These are phyloP conservation scores for Naegleria gruberi DNA, from an alignment of 208 protist genomes.

Conservation along the genomic window DNA sequence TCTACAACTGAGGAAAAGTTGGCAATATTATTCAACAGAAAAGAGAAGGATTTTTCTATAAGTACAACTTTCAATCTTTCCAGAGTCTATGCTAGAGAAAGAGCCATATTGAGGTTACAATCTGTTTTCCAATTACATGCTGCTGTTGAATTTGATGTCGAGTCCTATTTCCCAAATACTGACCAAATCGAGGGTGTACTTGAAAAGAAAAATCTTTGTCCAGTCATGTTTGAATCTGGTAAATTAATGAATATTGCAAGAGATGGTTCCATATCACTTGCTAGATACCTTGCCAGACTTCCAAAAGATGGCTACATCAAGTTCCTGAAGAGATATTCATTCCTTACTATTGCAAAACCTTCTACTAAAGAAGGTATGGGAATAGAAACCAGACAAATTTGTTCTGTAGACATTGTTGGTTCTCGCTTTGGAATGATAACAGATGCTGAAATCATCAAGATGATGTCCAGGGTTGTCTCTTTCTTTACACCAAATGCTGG, in stretches of 20 bases:
- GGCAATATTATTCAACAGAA: background rate
- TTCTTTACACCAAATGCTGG: background rate
- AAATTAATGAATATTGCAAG: background rate
- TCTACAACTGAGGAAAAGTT: background rate
- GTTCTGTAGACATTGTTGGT: conserved; percentile 5
- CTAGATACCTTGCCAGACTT: background rate
- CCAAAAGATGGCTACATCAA: background rate
- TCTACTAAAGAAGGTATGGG: background rate
- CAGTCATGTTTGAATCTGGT: background rate
- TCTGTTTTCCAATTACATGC: background rate
- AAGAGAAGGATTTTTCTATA: background rate
- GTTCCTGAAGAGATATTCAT: conserved; percentile 2
- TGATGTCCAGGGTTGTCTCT: background rate
- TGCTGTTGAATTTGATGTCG: background rate
- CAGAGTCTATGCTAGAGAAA: background rate
- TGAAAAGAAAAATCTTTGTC: background rate
- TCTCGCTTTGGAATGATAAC: background rate
- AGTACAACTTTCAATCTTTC: background rate
- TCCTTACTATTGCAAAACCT: background rate
- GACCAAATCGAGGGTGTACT: background rate
- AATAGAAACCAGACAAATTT: background rate
- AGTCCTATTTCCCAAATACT: background rate
- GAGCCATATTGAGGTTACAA: background rate
- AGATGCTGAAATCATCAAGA: background rate
- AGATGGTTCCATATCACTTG: background rate